Base-by-base conservation (phyloP, 768 basidiomycete species). In the Podaxis mareebaensis region DNA sequence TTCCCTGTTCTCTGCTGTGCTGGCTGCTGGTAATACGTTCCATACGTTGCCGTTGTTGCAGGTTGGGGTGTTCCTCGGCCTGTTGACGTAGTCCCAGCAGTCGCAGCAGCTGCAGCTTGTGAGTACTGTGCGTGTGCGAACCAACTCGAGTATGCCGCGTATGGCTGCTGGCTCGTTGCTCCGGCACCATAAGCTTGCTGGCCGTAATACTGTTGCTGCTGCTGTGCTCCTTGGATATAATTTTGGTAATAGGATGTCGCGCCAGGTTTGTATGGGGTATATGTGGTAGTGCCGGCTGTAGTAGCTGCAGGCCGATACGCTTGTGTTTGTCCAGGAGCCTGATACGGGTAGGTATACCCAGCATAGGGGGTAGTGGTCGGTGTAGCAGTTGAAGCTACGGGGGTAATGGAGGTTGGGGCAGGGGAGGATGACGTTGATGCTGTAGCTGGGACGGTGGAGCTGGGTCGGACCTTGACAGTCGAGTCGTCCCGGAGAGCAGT, bases 401-500 rank as follows among this genome's bases (percentile, higher is more conserved):
- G 65, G 17, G 70, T 64, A 33, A 66, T 61, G 36, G 74, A 61
- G 28, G 71, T 65, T 38, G 72, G 62, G 3, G 73, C 60, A 0
- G 73, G 66, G 5, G 71, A 63, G 4, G 67, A 60, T 33, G 67
- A 56, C 5, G 75, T 58, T 3, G 78, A 69, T 15, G 74, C 69
- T 10, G 76, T 67, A 24, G 74, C 68, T 48, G 77, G 68, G 15
- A 78, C 72, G 56, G 76, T 60, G 53, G 79, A 65, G 46, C 73
- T 64, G 8, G 72, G 66, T 3, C 80, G 77, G 1, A 92, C 81
- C 74, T 86, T 88, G 51, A 92, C 75, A 1, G 92, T 94, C 3
- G 84, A 81, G 70, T 93, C 87, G 72, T 93, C 92, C 17, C 87
- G 85, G 15, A 93, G 81, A 4, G 91, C 89, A 0, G 83, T 81